Percentiles rank a stretch among this genome's conserved stretches.
Conservation (phyloP, 139 green algal genomes). For the Zygnema circumcarinatum region DNA sequence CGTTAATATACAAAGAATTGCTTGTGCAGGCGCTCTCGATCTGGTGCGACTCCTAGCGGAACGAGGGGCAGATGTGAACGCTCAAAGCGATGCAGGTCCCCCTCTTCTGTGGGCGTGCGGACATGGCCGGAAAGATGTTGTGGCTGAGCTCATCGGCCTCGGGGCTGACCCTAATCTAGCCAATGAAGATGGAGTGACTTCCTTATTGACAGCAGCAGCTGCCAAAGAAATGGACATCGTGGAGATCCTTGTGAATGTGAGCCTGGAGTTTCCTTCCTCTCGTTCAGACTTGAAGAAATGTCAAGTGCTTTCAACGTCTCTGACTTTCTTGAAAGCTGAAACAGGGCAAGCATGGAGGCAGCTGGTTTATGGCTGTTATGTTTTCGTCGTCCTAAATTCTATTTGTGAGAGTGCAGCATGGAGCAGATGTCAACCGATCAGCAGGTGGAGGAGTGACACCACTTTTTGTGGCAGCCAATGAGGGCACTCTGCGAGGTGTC, state of each 20-base stretch:
- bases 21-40: constrained; percentile 14
- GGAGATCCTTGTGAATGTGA: constrained; percentile 29
- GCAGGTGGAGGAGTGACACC: constrained; percentile 12
- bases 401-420: too few species aligned
- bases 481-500: constrained; percentile 22
- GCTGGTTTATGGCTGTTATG: too few species aligned
- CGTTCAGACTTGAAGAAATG: too few species aligned
- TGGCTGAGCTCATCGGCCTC: constrained; percentile 11
- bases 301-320: too few species aligned
- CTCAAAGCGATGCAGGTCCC: constrained; percentile 39
- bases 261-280: neutral
- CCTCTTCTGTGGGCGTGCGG: constrained; percentile 53
- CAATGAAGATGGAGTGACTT: constrained; percentile 25
- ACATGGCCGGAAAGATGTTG: constrained; percentile 18
- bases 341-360: too few species aligned
- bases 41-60: constrained; percentile 15
- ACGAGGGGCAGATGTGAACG: constrained; percentile 40
- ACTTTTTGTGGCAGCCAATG: constrained; percentile 37
- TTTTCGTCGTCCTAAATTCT: too few species aligned
- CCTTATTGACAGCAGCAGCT: constrained; percentile 34
- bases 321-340: too few species aligned
- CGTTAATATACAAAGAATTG: too few species aligned
- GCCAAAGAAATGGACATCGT: constrained; percentile 32
- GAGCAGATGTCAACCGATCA: neutral
- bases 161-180: constrained; percentile 24